These are phyloP conservation scores for Gossypium trilobum DNA, from an alignment of 441 rosid species.

Conservation along the genomic window DNA sequence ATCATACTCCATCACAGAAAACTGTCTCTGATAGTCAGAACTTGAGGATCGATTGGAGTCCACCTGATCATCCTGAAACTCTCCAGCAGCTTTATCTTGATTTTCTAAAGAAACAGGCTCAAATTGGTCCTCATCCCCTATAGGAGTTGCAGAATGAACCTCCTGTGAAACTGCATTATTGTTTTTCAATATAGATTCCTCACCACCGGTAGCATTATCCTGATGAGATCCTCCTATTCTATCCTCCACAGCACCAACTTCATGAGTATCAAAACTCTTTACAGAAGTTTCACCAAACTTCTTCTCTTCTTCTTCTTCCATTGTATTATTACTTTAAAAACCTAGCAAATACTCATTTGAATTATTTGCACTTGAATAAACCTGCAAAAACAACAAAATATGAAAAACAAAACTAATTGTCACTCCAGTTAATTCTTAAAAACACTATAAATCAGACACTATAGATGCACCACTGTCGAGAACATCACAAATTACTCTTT, in stretches of 20 bases:
- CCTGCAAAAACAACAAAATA: constrained; percentile 20
- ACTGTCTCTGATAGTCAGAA: constrained; percentile 37
- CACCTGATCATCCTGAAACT: constrained; percentile 21
- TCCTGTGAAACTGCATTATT: constrained; percentile 25
- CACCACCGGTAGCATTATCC: constrained; percentile 23
- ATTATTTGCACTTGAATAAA: constrained; percentile 17
- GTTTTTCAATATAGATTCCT: constrained; percentile 23
- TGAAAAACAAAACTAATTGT: neutral
- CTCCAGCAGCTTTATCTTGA: constrained; percentile 43
- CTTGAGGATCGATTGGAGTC: constrained; percentile 33
- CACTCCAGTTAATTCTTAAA: neutral
- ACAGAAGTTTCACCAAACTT: constrained; percentile 35
- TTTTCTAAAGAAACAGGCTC: constrained; percentile 76
- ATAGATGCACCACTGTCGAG: neutral
- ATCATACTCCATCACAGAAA: constrained; percentile 29
- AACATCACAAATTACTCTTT: neutral
- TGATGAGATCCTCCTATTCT: constrained; percentile 29
- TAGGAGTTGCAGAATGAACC: constrained; percentile 27
- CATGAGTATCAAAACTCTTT: constrained; percentile 19
- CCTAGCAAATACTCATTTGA: constrained; percentile 30
- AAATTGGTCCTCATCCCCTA: constrained; percentile 60
- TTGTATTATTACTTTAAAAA: constrained; percentile 22
- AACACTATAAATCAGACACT: neutral
- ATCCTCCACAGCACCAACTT: constrained; percentile 28
- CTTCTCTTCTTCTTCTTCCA: constrained; percentile 74